Evolutionary conservation across 371 early-diverging fungal species (phyloP), one percentile per base, ranked within the genome.

Genomic region (Quaeritorhiza haematococci): DNA sequence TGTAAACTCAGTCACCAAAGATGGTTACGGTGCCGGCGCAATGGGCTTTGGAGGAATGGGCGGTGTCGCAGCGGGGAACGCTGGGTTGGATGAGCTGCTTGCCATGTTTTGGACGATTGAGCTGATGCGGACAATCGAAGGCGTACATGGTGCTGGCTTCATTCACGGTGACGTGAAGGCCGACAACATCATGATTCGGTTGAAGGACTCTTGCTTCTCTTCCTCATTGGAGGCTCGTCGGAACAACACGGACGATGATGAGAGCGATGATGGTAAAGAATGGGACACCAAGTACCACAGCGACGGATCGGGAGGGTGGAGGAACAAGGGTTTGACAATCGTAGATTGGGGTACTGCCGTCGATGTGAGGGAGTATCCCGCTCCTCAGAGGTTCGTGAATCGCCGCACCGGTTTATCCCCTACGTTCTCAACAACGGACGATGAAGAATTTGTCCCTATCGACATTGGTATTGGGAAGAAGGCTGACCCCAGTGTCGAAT

Each of bases 71-170:
- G 23, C 1, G 3, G 50, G 26, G 2, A 55, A 45, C 17, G 49
- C 45, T 3, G 73, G 73, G 21, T 52, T 75, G 2, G 68, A 72
- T 28, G 75, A 72, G 41, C 59, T 50, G 1, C 66, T 77, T 8
- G 74, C 66, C 2, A 56, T 53, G 30, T 77, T 73, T 43, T 77
- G 63, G 64, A 50, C 68, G 3, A 56, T 71, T 33, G 69, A 73
- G 53, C 23, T 76, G 32, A 28, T 75, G 2, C 41, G 65, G 8
- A 56, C 55, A 8, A n/a, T 75, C 10, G 69, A 66, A 27, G 62
- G 46, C 3, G 47, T 75, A 5, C 77, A 77, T 52, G 35, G 49
- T 3, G 61, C 56, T n/a, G 69, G 73, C 3, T 34, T 76, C 28
- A 46, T 76, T 5, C 78, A 76, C 44, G 57, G 63, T 29, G 74